Evolutionary conservation across 371 early-diverging fungal genomes (phyloP), one percentile per base, ranked within the genome.

Genomic region (Capillidium rhysosporum): DNA sequence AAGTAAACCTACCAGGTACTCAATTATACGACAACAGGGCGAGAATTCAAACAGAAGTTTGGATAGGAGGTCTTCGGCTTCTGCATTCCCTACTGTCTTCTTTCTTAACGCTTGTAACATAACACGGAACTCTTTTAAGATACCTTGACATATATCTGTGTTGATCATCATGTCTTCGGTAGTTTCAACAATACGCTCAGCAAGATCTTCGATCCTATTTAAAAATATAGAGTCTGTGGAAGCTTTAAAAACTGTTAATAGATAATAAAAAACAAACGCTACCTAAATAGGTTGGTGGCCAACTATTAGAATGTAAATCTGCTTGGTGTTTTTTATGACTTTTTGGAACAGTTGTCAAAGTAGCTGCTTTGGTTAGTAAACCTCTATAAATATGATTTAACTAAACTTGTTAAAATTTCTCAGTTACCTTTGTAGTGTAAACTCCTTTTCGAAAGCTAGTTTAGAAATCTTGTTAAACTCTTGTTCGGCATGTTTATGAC

Each of bases 1-100:
- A 29, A 29, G 10, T 14, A 51, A 34, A 20, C 29, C 16, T 51
- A 51, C 51, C 38, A 79, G 53, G 10, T 67, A 64, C 43, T 78
- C 75, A 21, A 74, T 69, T 14, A 73, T 40, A 40, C 79, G 65
- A n/a, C 72, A 65, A 16, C 79, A 73, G 10, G 77, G 74, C 0
- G 79, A 65, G 61, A 75, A 76, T 0, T 70, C 66, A 57, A 69
- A 80, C 1, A 75, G 59, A 8, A 79, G 58, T 52, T 70, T 68
- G 1, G 69, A 68, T 39, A 80, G 31, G 12, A 78, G 52, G 20
- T 77, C 79, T 34, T 72, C 70, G 1, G 69, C 73, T 29, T 67
- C 72, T 2, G 71, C 62, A 52, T 72, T 67, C 0, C 68, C 71
- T 1, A 73, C 72, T 8, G 71, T 63, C 61, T 69, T 63, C 12